Base-by-base conservation (phyloP, 225 moss, liverwort and hornwort species). In the Bryum argenteum region DNA sequence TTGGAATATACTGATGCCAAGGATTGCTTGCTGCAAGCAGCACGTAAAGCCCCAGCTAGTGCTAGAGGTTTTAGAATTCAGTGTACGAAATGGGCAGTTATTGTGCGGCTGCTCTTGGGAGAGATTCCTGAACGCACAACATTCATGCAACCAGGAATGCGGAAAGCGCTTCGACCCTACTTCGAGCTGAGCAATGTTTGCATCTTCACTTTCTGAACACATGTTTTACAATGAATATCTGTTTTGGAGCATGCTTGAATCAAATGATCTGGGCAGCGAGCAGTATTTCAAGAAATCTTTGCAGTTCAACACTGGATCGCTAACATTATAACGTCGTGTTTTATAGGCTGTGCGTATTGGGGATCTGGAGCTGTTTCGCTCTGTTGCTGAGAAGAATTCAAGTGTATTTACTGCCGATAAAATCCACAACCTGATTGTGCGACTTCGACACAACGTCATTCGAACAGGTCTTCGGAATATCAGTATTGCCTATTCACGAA, bases 1-100 rank as follows among this genome's bases (percentile, higher is more conserved):
- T 66, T 95, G 58, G 94, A 95, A 79, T 92, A 90, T 3, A 95
- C 92, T 44, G 94, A 95, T 75, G 90, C 92, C 17, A 95, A 92
- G 65, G 94, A 95, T 54, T 95, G 94, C 78, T 81, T 95, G 60
- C 78, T 95, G 50, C 90, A 95, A 83, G 94, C 94, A 71, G 84
- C 90, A 66, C 85, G 94, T 37, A 92, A 92, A 82, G 94, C 92
- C 54, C 94, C 94, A 17, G 79, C 83, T 52, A 87, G 85, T 69
- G 94, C 91, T n/a, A 84, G 91, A 47, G 91, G 94, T 33, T 94
- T 94, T 64, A 87, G 90, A 41, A 91, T 94, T 67, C 91, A 94
- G 75, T 94, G 94, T 85, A 94, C 90, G 54, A 94, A 94, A 74
- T 94, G 94, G 91, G 89, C 91, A 61, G 91, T 88, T 43, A 91